These are phyloP conservation scores for Dothidotthia symphoricarpi DNA, from an alignment of 2,329 filamentous ascomycete species.

Conservation along the genomic window DNA sequence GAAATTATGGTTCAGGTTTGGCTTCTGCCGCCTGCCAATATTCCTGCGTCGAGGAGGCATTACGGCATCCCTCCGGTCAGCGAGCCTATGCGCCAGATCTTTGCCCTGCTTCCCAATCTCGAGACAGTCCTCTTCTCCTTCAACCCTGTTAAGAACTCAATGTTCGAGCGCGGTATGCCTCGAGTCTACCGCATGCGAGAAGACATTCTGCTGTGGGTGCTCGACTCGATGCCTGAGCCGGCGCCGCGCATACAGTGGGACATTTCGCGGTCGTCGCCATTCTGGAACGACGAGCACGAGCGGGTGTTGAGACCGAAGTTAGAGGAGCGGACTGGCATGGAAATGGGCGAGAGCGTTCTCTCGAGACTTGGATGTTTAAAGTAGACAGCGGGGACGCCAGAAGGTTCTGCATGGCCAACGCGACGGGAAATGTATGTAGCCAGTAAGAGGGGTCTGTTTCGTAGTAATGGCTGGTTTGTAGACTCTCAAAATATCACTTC, in stretches of 20 bases:
- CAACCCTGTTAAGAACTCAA: background rate
- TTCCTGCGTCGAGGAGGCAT: slow-evolving; percentile 3
- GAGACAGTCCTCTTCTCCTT: slow-evolving; percentile 7
- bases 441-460: no score
- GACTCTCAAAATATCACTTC: no score
- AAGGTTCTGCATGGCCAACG: no score
- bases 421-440: no score
- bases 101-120: slow-evolving; percentile 11
- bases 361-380: slow-evolving; percentile 1
- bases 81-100: slow-evolving; percentile 8
- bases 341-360: slow-evolving; percentile 2
- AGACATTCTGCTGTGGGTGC: slow-evolving; percentile 4
- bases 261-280: background rate
- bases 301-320: slow-evolving; percentile 1
- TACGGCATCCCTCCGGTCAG: background rate
- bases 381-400: background rate
- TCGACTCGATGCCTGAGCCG: background rate
- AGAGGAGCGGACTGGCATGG: slow-evolving; percentile 1
- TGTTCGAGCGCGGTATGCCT: background rate
- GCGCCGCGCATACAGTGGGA: slow-evolving; percentile 2
- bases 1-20: slow-evolving; percentile 16
- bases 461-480: no score
- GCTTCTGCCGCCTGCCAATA: slow-evolving; percentile 2
- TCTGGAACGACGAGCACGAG: background rate
- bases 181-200: background rate